These are phyloP conservation scores for Nemania bipapillata DNA, from an alignment of 2,329 filamentous ascomycete species.

Conservation along the genomic window DNA sequence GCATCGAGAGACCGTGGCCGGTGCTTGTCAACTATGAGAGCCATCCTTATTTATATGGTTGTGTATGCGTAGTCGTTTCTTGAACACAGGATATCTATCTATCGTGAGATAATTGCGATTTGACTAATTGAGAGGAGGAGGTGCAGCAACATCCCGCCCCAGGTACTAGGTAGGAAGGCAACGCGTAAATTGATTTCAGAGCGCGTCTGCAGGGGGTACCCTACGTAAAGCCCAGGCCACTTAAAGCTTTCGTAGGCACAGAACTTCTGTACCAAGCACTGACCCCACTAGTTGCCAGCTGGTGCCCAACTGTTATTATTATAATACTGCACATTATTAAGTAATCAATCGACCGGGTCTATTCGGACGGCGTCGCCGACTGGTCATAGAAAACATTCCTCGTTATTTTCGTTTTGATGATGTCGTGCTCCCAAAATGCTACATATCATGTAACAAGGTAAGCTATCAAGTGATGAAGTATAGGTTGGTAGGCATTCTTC, in stretches of 20 bases:
- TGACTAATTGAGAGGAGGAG: neutral
- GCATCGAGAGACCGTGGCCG: constrained; percentile 78
- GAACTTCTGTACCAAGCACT: neutral
- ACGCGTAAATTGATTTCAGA: constrained; percentile 50
- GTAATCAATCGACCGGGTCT: constrained; percentile 9
- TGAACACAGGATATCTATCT: neutral
- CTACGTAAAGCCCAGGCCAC: neutral
- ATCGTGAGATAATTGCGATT: neutral
- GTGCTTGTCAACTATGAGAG: constrained; percentile 77
- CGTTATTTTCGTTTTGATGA: constrained; percentile 28
- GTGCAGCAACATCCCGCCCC: neutral
- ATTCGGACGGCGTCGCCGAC: constrained; percentile 32
- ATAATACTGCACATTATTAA: neutral
- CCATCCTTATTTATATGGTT: constrained; percentile 59
- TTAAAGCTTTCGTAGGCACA: too few species aligned
- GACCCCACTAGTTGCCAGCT: neutral
- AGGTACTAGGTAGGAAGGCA: constrained; percentile 19
- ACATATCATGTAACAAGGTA: neutral
- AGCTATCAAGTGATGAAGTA: neutral
- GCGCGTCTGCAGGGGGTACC: constrained; percentile 42
- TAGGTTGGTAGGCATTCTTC: neutral
- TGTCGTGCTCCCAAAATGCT: constrained; percentile 7
- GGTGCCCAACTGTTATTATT: constrained; percentile 1
- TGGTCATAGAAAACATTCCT: constrained; percentile 20
- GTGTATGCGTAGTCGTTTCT: neutral